phyloP scores from a whole-genome alignment of 176 grass and related monocot genomes.

The Musa schizocarpa region DNA sequence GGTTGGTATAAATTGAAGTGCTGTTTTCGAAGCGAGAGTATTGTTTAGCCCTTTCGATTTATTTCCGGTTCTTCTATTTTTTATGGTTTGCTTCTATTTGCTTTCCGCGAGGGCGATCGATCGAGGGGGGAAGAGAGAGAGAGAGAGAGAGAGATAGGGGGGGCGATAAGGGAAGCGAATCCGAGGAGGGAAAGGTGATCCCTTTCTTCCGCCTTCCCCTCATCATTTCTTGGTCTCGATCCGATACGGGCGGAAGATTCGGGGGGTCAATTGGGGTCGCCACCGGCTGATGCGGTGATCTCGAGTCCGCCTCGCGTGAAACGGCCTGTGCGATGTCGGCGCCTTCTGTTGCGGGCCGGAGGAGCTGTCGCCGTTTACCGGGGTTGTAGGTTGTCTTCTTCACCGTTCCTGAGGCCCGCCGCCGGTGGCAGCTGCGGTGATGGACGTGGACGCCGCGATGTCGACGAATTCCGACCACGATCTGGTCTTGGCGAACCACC shows the following conservation, averaged over 20 bases:
- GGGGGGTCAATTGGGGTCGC: neutral
- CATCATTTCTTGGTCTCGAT: neutral
- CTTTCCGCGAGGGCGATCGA: neutral
- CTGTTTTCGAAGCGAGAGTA: no score
- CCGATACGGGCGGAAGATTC: neutral
- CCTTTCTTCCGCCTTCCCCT: neutral
- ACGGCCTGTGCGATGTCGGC: neutral
- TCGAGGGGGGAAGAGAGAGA: neutral
- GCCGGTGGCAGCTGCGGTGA: neutral
- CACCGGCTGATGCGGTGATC: neutral
- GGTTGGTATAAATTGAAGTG: no score
- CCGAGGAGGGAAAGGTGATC: neutral
- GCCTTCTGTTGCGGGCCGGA: neutral
- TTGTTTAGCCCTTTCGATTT: neutral
- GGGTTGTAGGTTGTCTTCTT: neutral
- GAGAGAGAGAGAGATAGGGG: neutral
- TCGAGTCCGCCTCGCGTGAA: neutral
- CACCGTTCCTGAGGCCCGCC: neutral
- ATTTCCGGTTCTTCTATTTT: neutral
- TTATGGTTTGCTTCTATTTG: neutral
- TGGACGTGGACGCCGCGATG: constrained; percentile 3
- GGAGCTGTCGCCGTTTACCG: neutral
- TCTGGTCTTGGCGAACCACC: neutral
- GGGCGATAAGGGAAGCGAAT: neutral
- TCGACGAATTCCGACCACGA: constrained; percentile 30